phyloP scores from a whole-genome alignment of 2,329 filamentous ascomycete species.

The Colletotrichum sp. region DNA sequence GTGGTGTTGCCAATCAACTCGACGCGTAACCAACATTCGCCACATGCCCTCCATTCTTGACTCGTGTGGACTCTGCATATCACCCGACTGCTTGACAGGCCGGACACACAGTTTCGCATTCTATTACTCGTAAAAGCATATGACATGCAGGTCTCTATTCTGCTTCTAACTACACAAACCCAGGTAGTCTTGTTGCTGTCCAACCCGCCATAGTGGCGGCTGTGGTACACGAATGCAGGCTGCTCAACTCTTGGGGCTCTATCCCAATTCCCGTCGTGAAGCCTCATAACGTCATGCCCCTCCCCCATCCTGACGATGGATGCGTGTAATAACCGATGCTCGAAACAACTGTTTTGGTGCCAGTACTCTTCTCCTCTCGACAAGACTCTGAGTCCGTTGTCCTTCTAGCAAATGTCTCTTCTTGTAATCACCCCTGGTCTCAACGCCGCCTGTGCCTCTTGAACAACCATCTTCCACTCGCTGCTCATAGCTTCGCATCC shows the following conservation, averaged over 20 bases:
- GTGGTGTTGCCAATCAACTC: background rate
- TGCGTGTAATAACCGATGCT: background rate
- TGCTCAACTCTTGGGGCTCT: background rate
- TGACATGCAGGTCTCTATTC: background rate
- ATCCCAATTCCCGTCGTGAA: constrained; percentile 1
- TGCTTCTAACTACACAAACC: background rate
- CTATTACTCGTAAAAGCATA: background rate
- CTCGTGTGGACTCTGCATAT: background rate
- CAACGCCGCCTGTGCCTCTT: constrained; percentile 1
- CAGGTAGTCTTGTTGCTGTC: background rate
- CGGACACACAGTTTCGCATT: background rate
- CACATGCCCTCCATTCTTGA: background rate
- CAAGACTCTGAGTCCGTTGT: constrained; percentile 2
- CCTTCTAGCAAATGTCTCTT: constrained; percentile 11
- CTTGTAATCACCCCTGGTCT: background rate
- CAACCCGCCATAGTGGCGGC: background rate
- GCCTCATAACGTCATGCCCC: constrained; percentile 13
- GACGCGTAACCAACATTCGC: background rate
- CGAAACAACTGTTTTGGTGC: background rate
- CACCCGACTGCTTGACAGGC: background rate
- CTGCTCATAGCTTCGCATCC: constrained; percentile 75
- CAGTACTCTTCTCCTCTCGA: background rate
- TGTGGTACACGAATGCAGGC: background rate
- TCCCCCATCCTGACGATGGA: background rate
- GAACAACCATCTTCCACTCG: background rate